Conservation (phyloP, 176 grass and related monocot species). For the sorghum (Sorghum bicolor) region DNA sequence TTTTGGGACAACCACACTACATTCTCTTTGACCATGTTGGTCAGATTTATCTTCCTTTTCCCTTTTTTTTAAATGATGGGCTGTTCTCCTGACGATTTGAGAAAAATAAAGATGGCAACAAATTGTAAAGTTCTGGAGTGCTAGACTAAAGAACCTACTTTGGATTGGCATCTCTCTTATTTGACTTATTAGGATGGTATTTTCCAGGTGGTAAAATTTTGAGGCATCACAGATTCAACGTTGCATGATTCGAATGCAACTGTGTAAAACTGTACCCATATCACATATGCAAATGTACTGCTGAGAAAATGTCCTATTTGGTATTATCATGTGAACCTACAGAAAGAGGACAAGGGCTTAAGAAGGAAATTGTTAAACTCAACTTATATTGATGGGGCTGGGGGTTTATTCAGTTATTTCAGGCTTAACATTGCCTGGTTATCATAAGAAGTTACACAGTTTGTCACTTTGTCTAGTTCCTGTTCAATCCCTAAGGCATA, state of each 20-base stretch:
- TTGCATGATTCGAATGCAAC: neutral
- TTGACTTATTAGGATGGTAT: neutral
- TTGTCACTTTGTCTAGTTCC: neutral
- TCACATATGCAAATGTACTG: neutral
- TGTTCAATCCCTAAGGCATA: neutral
- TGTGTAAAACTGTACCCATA: neutral
- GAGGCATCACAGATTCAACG: neutral
- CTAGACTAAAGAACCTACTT: neutral
- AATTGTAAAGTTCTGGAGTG: neutral
- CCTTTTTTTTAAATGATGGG: neutral
- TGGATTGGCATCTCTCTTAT: neutral
- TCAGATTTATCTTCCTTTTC: neutral
- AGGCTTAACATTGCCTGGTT: neutral
- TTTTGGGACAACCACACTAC: neutral
- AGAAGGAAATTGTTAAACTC: neutral
- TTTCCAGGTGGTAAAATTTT: neutral
- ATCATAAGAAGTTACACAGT: neutral
- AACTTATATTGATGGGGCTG: neutral
- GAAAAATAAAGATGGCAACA: neutral
- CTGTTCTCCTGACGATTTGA: neutral
- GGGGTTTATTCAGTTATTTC: neutral
- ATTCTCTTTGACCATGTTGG: neutral
- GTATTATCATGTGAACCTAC: constrained; percentile 1
- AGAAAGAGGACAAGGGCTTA: neutral
- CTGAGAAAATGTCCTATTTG: constrained; percentile 4